Evolutionary conservation across 73 alveolate genomes (phyloP).

Genomic region (Paramecium tetraurelia): DNA sequence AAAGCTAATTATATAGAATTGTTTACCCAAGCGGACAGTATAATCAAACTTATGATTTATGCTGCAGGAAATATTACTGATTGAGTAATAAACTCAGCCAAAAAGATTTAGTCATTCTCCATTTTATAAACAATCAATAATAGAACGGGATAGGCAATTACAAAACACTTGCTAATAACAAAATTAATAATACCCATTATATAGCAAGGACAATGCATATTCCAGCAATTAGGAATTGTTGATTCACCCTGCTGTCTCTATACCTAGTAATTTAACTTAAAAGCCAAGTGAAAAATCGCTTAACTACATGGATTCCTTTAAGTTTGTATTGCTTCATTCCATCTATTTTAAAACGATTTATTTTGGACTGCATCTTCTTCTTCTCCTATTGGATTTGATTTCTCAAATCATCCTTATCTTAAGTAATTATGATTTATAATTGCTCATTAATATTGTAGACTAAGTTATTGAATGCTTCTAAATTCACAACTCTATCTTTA

Average conservation of each 20-base stretch:
- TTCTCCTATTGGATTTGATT: not conserved
- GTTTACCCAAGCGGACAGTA: not conserved
- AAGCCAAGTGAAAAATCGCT: not conserved
- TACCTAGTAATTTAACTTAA: not conserved
- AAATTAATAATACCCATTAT: not conserved
- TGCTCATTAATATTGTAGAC: not conserved
- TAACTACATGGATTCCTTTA: not conserved
- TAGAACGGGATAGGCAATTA: not conserved
- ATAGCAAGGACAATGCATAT: not conserved
- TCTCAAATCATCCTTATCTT: not conserved
- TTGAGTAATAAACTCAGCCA: not conserved
- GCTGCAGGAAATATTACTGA: not conserved
- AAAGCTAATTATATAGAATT: not conserved
- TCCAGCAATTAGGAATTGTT: not conserved
- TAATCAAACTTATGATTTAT: not conserved
- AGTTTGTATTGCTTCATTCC: not conserved
- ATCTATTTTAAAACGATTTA: not conserved
- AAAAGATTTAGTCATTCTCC: not conserved
- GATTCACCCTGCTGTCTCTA: not conserved
- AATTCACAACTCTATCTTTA: not conserved
- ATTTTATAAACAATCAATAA: not conserved
- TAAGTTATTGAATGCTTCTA: not conserved
- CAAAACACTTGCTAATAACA: not conserved
- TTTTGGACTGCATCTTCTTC: not conserved
- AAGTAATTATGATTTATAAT: not conserved